Evolutionary conservation across 2,329 filamentous ascomycete species (phyloP), one percentile per base, ranked within the genome.

Genomic region (Zasmidium cellare): DNA sequence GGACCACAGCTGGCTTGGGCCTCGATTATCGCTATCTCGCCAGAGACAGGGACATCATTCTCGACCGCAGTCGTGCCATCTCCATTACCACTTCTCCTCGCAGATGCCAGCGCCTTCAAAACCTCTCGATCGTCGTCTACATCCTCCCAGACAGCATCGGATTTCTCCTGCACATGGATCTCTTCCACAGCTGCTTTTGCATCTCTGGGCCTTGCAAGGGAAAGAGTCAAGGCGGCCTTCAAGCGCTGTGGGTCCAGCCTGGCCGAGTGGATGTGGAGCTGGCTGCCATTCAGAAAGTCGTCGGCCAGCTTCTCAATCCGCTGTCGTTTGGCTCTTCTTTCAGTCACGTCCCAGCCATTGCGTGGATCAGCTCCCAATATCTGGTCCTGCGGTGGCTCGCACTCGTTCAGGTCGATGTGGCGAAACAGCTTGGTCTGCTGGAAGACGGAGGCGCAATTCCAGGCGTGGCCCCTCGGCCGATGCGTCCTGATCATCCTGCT

Each of bases 251-350:
- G 5, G 75, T 52, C 50, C 7, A 62, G 59, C 45, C 63, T 72
- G 6, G 87, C 82, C 12, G 88, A 87, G 2, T 86, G 70, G 2
- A 92, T 77, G 22, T 82, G 67, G 0, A 87, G 80, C 1, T 78
- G 68, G 25, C 79, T 74, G 0, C 87, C 88, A 6, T 77, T 73
- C 38, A 89, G 74, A 64, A 82, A 90, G 31, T 79, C 78, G 28
- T 79, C 74, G 1, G 84, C 87, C 12, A 87, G 81, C 0, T 77
- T 72, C 69, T 89, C 86, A 58, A 87, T 85, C 58, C 84, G 79
- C 20, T 76, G 71, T 23, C 78, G 79, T 68, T 82, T 85, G 12
- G 82, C 78, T 2, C 77, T 71, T 28, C 75, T 75, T 2, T 81
- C 72, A 19, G 56, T 80, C 69, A 51, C 83, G 80, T 58, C 82